Percentiles rank a stretch among this genome's conserved stretches.
Evolutionary conservation across 2,329 filamentous ascomycete species (phyloP).

Genomic region (Fusarium drepaniforme): DNA sequence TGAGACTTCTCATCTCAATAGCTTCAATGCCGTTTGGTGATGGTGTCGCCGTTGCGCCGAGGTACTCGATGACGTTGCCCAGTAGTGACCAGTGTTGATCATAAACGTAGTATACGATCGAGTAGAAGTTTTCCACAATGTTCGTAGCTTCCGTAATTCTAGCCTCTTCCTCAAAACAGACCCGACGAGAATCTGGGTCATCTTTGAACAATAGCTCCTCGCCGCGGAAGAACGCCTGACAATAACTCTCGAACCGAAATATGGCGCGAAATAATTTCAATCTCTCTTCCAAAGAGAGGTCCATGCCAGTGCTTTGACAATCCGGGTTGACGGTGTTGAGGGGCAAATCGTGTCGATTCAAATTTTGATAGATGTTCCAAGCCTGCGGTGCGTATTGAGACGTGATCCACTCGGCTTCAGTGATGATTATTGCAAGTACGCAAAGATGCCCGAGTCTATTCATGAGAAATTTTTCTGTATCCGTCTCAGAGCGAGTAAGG

Average conservation of each 20-base stretch:
- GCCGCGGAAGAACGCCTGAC: neutral
- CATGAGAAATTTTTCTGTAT: neutral
- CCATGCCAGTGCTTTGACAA: neutral
- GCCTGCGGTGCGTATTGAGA: neutral
- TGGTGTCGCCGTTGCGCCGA: neutral
- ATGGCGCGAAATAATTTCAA: neutral
- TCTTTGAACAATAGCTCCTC: neutral
- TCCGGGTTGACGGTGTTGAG: neutral
- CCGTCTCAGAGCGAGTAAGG: neutral
- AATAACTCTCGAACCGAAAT: neutral
- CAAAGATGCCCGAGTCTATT: neutral
- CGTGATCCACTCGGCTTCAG: neutral
- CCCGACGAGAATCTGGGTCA: neutral
- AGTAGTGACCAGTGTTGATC: neutral
- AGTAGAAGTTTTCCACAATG: neutral
- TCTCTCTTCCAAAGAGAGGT: neutral
- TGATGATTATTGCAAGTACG: neutral
- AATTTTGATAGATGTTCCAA: neutral
- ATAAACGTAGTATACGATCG: neutral
- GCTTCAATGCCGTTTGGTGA: neutral
- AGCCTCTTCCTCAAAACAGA: neutral
- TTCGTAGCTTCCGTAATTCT: too few species aligned
- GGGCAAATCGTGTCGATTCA: neutral
- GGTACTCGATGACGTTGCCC: neutral
- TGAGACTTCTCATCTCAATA: neutral